A percentile compares a stretch with the other conserved stretches of the same genome.
phyloP scores from a whole-genome alignment of 1,284 basidiomycete genomes.

The Moesziomyces aphidis region DNA sequence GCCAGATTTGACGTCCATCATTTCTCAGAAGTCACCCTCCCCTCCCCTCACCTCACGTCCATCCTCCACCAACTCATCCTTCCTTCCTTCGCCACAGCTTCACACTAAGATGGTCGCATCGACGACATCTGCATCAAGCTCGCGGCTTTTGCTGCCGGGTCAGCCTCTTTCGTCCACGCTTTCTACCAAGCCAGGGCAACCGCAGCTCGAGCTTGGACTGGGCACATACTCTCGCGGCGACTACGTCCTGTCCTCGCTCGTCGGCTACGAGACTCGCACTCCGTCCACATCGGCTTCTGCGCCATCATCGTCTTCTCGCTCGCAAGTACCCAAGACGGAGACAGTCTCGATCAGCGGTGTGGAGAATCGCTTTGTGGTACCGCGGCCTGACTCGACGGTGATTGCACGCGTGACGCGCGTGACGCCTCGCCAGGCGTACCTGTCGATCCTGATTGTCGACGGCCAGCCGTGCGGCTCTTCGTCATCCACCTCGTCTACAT shows the following conservation, averaged over 20 bases:
- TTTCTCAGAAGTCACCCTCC: background rate
- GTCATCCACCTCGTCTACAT: slow-evolving; percentile 22
- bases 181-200: slow-evolving; percentile 1
- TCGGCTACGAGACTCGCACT: slow-evolving; percentile 45
- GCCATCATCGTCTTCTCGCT: background rate
- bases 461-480: slow-evolving; percentile 74
- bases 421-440: slow-evolving; percentile 84
- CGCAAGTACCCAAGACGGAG: slow-evolving; percentile 4
- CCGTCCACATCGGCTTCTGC: slow-evolving; percentile 4
- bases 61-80: background rate
- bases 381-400: slow-evolving; percentile 54
- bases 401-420: slow-evolving; percentile 86
- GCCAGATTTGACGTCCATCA: slow-evolving; percentile 13
- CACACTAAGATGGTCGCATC: slow-evolving; percentile 15
- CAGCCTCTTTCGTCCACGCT: slow-evolving; percentile 41
- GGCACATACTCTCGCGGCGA: slow-evolving; percentile 55
- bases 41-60: background rate
- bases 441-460: slow-evolving; percentile 90
- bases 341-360: slow-evolving; percentile 24
- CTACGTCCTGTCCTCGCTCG: slow-evolving; percentile 55
- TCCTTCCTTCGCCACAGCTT: slow-evolving; percentile 1
- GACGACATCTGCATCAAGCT: slow-evolving; percentile 9
- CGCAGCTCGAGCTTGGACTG: slow-evolving; percentile 34
- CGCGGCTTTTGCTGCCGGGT: slow-evolving; percentile 45
- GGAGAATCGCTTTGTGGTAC: slow-evolving; percentile 54